These are phyloP conservation scores for Trypanosoma melophagium DNA, from an alignment of 208 protist genomes.

Conservation along the genomic window DNA sequence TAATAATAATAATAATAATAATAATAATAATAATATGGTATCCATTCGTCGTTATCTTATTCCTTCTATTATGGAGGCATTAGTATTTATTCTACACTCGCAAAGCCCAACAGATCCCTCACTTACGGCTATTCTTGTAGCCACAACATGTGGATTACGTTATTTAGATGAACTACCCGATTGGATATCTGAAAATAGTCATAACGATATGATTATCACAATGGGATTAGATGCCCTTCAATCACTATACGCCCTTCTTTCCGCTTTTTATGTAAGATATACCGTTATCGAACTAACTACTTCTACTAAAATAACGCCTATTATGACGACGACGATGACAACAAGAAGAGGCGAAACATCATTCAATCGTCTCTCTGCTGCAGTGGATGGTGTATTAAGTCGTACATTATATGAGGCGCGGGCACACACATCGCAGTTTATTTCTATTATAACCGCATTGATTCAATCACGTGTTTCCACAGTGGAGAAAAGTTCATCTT, in stretches of 20 bases:
- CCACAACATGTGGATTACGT: background rate
- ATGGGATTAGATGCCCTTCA: background rate
- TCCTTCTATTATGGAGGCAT: constrained; percentile 10
- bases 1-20: background rate
- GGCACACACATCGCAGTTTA: background rate
- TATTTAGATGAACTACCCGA: background rate
- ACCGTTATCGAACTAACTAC: background rate
- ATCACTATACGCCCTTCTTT: constrained; percentile 9
- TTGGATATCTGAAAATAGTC: background rate
- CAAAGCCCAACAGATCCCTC: background rate
- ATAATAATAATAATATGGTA: background rate
- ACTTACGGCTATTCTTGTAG: constrained; percentile 10
- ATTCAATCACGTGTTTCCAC: background rate
- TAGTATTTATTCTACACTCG: constrained; percentile 14
- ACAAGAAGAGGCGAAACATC: background rate
- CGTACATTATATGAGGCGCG: constrained; percentile 10
- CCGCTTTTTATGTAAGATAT: constrained; percentile 11
- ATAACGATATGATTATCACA: background rate
- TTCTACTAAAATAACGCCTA: no score
- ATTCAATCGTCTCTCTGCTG: background rate
- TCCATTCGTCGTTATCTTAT: constrained; percentile 6
- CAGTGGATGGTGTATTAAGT: constrained; percentile 14
- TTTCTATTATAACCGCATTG: constrained; percentile 1
- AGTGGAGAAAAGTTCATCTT: background rate
- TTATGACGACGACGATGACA: no score